Percentiles rank a stretch among this genome's conserved stretches.
Conservation (phyloP, 208 protist genomes). For the Trypanosoma melophagium region DNA sequence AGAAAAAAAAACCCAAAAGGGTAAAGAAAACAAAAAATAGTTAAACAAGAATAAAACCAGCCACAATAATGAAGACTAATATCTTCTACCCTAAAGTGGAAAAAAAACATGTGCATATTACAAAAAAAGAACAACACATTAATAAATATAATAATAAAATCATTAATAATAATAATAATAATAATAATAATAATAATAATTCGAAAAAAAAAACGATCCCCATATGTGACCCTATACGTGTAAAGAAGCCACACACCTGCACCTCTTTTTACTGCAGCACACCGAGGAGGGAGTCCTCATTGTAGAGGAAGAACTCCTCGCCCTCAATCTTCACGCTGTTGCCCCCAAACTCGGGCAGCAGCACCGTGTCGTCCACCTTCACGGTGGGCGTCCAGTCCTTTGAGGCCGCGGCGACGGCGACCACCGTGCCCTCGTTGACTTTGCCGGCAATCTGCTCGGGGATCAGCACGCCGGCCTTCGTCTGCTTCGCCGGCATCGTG, state of each 20-base stretch:
- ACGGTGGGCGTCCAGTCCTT: slow-evolving; percentile 92
- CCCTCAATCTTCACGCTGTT: slow-evolving; percentile 89
- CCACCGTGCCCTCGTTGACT: slow-evolving; percentile 91
- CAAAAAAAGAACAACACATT: slow-evolving; percentile 15
- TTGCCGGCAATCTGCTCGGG: slow-evolving; percentile 91
- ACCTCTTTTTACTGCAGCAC: slow-evolving; percentile 47
- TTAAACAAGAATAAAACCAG: neutral
- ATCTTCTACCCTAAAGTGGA: too few species aligned
- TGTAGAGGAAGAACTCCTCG: slow-evolving; percentile 92
- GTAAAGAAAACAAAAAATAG: slow-evolving; percentile 17
- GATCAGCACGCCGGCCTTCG: slow-evolving; percentile 92
- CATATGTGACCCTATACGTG: neutral
- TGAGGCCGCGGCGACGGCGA: slow-evolving; percentile 83
- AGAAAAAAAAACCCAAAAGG: neutral
- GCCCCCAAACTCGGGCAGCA: slow-evolving; percentile 90
- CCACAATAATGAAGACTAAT: neutral
- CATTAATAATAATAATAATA: slow-evolving; percentile 13
- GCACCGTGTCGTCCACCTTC: slow-evolving; percentile 88
- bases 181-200: slow-evolving; percentile 22
- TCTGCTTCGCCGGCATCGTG: slow-evolving; percentile 88
- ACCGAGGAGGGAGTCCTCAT: slow-evolving; percentile 86
- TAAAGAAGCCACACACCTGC: neutral
- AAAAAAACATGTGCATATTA: slow-evolving; percentile 8
- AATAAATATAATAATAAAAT: neutral
- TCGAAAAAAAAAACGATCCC: slow-evolving; percentile 1